Evolutionary conservation across 1,139 yeast genomes (phyloP).

Genomic region (Candida neerlandica): DNA sequence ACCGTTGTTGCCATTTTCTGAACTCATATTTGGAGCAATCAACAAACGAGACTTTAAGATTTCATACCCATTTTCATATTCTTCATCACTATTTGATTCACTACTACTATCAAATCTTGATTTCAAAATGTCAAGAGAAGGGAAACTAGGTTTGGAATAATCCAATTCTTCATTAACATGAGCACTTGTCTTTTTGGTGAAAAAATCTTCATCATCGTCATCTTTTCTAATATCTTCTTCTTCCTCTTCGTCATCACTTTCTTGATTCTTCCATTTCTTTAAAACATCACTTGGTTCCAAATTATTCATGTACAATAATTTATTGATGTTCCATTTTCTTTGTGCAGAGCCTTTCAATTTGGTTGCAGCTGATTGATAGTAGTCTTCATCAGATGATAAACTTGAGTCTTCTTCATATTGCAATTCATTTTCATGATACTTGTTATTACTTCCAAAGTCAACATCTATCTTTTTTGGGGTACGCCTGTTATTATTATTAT

Average conservation of each 20-base stretch:
- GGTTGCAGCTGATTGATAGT: slow-evolving; percentile 48
- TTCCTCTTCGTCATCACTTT: slow-evolving; percentile 46
- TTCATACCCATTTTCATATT: slow-evolving; percentile 49
- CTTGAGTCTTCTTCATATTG: slow-evolving; percentile 52
- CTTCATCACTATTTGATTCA: slow-evolving; percentile 35
- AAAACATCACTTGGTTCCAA: slow-evolving; percentile 76
- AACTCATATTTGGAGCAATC: slow-evolving; percentile 60
- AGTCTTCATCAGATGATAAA: slow-evolving; percentile 42
- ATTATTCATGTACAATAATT: slow-evolving; percentile 75
- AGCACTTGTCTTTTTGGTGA: slow-evolving; percentile 50
- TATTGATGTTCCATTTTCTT: slow-evolving; percentile 77
- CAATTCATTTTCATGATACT: slow-evolving; percentile 50
- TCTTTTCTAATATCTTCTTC: slow-evolving; percentile 55
- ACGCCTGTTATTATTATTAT: slow-evolving; percentile 14
- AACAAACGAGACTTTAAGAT: slow-evolving; percentile 62
- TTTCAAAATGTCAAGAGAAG: slow-evolving; percentile 52
- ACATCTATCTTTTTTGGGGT: slow-evolving; percentile 47
- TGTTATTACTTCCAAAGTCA: slow-evolving; percentile 44
- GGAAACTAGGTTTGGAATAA: slow-evolving; percentile 38
- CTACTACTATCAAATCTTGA: slow-evolving; percentile 51
- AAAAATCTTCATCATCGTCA: slow-evolving; percentile 55
- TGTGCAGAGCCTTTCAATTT: slow-evolving; percentile 42
- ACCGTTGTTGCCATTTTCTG: slow-evolving; percentile 34
- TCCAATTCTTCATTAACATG: slow-evolving; percentile 35
- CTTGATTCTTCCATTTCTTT: slow-evolving; percentile 66